These are phyloP conservation scores for Zizania latifolia DNA, from an alignment of 176 grass and related monocot species.

Conservation along the genomic window DNA sequence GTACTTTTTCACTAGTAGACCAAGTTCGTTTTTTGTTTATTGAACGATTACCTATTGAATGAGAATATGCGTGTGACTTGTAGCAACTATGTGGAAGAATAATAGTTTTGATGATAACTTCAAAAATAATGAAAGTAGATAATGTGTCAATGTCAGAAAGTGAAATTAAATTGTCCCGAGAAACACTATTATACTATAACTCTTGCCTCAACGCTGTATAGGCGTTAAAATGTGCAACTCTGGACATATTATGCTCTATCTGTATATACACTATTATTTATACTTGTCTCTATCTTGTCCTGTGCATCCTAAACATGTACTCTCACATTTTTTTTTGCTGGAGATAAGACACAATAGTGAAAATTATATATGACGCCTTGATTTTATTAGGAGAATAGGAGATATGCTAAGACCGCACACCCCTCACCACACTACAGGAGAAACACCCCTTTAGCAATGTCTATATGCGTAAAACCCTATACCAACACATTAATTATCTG, in stretches of 20 bases:
- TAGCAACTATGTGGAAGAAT: not conserved
- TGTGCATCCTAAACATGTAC: not conserved
- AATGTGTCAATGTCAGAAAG: not conserved
- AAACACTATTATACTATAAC: not conserved
- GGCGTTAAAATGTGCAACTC: not conserved
- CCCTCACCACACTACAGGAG: too few relatives aligned
- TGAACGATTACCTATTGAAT: not conserved
- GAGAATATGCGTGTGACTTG: not conserved
- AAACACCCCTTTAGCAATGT: too few relatives aligned
- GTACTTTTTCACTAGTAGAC: not conserved
- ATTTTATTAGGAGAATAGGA: too few relatives aligned
- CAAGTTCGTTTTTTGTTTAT: not conserved
- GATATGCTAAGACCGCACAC: too few relatives aligned
- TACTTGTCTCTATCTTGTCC: not conserved
- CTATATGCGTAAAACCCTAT: too few relatives aligned
- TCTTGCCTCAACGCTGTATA: not conserved
- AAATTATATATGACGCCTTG: too few relatives aligned
- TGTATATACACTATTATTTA: not conserved
- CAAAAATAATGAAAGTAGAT: not conserved
- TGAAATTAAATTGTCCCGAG: not conserved
- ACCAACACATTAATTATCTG: too few relatives aligned
- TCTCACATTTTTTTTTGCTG: too few relatives aligned
- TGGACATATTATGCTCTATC: not conserved
- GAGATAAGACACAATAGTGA: too few relatives aligned
- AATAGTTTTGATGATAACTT: not conserved